Evolutionary conservation across 2,329 filamentous ascomycete species (phyloP).

Genomic region (Diaporthe longicolla): DNA sequence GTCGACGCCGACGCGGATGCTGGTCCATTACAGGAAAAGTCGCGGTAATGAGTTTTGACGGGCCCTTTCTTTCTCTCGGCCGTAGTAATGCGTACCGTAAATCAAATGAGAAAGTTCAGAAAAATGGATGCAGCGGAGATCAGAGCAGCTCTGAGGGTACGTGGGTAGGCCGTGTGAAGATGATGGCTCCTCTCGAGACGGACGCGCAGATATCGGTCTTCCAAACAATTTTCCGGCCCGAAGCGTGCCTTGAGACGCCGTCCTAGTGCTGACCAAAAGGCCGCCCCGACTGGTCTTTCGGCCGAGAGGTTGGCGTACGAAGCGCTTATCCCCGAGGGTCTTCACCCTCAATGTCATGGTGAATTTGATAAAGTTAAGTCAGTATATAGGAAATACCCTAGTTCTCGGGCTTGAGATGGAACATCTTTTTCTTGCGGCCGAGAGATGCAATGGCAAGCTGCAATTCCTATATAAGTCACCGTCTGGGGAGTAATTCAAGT

Average conservation of each 20-base stretch:
- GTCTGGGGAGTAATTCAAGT: too few relatives aligned
- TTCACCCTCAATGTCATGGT: too few relatives aligned
- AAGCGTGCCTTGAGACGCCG: not conserved
- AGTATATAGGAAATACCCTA: not conserved
- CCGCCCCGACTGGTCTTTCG: not conserved
- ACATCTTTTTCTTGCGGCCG: too few relatives aligned
- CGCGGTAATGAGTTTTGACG: not conserved
- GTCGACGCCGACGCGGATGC: conserved; percentile 12
- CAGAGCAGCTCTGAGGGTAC: not conserved
- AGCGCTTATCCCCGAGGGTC: not conserved
- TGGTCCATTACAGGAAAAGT: not conserved
- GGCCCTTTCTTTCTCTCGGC: not conserved
- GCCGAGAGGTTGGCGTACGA: not conserved
- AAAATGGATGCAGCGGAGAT: fast-evolving
- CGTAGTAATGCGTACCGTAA: not conserved
- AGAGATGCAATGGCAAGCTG: not conserved
- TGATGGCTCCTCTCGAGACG: not conserved
- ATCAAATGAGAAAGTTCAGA: fast-evolving
- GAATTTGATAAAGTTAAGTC: too few relatives aligned
- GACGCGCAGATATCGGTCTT: conserved; percentile 18
- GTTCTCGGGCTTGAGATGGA: too few relatives aligned
- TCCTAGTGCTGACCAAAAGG: conserved; percentile 10
- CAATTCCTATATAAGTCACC: not conserved
- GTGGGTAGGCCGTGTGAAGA: too few relatives aligned
- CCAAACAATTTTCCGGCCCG: not conserved